Evolutionary conservation across 805 yeast genomes (phyloP), one percentile per base, ranked within the genome.

Genomic region (Yamadazyma phyllophila): DNA sequence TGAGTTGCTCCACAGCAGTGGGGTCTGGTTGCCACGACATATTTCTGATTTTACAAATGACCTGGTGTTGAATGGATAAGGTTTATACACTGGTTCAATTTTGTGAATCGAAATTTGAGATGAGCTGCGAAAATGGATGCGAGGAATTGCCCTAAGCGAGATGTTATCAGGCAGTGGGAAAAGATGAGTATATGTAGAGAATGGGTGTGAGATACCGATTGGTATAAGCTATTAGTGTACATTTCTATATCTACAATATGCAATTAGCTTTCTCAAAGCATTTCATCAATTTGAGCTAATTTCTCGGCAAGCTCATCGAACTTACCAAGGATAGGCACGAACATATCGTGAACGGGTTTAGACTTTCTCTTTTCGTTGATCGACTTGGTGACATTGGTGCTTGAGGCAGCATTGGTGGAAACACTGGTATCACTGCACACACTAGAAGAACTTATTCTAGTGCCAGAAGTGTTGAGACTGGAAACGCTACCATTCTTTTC

Each of bases 21-120:
- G 74, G 69, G 57, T 85, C 82, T 4, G 96, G 88, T 7, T 69
- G 58, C 96, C 96, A 90, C 57, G 79, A 61, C 76, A 69, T 73
- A 10, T 29, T 29, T 11, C 6, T 20, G 3, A 4, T 20, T 20
- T 20, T 20, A 20, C 24, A 20, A 6, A 6, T 20, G 24, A 20
- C 24, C 24, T 20, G 24, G 24, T 20, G 24, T 20, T 20, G 24
- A 33, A 13, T 34, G n/a, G 26, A 20, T n/a, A 17, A 16, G 39
- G 24, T 17, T 37, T n/a, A 26, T 17, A 26, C 14, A 31, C 38
- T 26, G 40, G 36, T 9, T n/a, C 36, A 13, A n/a, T 10, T 9
- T 32, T 9, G 12, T 8, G 39, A 20, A 26, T 29, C 31, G 31
- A 43, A 31, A 20, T 43, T 38, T 43, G 26, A 31, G 44, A 26